Evolutionary conservation across 1,139 yeast species (phyloP).

Genomic region (Blastobotrys raffinosifermentans): DNA sequence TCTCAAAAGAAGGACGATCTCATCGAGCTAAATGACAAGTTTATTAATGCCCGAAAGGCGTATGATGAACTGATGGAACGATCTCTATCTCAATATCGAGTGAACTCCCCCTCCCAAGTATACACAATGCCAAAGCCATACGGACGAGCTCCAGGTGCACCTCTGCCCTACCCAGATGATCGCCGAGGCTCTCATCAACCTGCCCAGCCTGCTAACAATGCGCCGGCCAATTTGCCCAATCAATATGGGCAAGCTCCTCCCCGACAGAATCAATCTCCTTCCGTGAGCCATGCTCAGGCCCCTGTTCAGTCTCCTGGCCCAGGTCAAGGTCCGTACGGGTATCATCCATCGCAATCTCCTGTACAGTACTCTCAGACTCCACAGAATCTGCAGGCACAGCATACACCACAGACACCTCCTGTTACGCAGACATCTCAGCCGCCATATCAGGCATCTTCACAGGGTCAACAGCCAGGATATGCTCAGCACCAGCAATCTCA

Average conservation of each 20-base stretch:
- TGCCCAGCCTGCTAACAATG: not conserved
- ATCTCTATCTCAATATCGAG: conserved; percentile 27
- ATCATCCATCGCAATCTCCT: too few species aligned
- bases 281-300: too few species aligned
- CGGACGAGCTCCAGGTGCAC: conserved; percentile 1
- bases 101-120: conserved; percentile 8
- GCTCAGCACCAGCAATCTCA: conserved; percentile 3
- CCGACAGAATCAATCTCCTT: too few species aligned
- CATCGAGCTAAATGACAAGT: conserved; percentile 59
- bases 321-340: too few species aligned
- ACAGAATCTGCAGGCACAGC: conserved; percentile 1
- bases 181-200: not conserved
- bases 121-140: conserved; percentile 1
- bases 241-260: too few species aligned
- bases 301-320: too few species aligned
- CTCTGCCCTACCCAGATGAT: not conserved
- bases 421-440: conserved; percentile 9
- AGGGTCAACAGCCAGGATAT: not conserved
- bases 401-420: conserved; percentile 6
- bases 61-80: conserved; percentile 67
- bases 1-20: conserved; percentile 70
- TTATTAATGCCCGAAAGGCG: conserved; percentile 57
- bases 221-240: not conserved
- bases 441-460: conserved; percentile 12
- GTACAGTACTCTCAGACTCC: too few species aligned